Evolutionary conservation across 495 filamentous ascomycete genomes (phyloP), one percentile per base, ranked within the genome.

Genomic region (Penicillium mononematosum): DNA sequence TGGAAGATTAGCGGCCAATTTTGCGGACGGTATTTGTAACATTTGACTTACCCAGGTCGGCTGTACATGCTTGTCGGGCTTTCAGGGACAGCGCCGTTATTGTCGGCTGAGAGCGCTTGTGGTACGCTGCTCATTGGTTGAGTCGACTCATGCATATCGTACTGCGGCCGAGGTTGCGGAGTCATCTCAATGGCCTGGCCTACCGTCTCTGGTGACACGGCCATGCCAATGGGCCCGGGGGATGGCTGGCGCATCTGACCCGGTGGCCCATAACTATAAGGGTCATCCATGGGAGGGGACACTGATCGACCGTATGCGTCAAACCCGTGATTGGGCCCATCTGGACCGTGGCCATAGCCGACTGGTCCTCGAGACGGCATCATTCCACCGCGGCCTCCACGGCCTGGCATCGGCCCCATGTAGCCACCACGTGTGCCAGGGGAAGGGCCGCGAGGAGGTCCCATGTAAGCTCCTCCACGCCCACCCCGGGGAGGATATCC

Each of bases 181-280:
- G 75, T 86, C 90, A 96, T 93, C 67, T 93, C 91, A 47, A 92
- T 81, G 1, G 90, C 89, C 62, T 90, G 88, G n/a, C 87, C 88
- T 20, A 87, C 67, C 43, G 76, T 66, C 25, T 84, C 79, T 4
- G 67, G 55, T 16, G 72, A 70, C 12, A 82, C 58, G 8, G 86
- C 84, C 61, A 88, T 71, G 29, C 72, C 74, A 49, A 75, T 74
- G 6, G 87, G 87, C 7, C 85, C 85, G 5, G 86, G 85, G 17
- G 86, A 85, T 52, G 68, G 70, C 34, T 70, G 53, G 43, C 44
- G 53, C 53, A 55, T 55, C 31, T 34, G 53, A 6, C 53, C 53
- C n/a, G 31, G 43, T 19, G 53, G 22, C 16, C 31, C 53, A 42
- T 67, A 61, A 9, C 65, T 67, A 55, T 74, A 72, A 20, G 56